Evolutionary conservation across 1,284 basidiomycete species (phyloP), one percentile per base, ranked within the genome.

Genomic region (Marasmius sp.): DNA sequence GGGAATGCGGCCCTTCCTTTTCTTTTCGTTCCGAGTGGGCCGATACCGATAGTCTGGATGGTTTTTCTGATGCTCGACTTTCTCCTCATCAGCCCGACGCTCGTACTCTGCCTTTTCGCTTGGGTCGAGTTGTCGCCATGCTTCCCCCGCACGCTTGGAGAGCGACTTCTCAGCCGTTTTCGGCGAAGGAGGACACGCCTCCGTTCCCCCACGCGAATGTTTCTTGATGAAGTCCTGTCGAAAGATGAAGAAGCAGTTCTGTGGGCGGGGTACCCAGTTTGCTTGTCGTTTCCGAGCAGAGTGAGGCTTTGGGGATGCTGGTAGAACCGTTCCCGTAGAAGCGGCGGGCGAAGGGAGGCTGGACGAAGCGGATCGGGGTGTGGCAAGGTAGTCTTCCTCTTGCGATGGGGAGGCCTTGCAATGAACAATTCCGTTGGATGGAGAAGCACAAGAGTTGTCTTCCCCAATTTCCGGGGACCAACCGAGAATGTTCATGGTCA

Each of bases 201-300:
- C 71, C 50, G 74, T 75, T 2, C 74, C 73, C 59, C 72, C 67
- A 43, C 71, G 73, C 16, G 74, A 70, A 61, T 81, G 74, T 39
- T 70, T 67, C 37, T 70, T 72, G 37, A 81, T 82, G 67, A 87
- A 93, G 67, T 93, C 86, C 66, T 89, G 89, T 34, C 94, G 87
- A 75, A 94, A 96, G 65, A 95, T 84, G 72, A 96, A 94, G 77
- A 95, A 96, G 34, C 92, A 86, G 71, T 96, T 96, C 7, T 89
- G 84, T 1, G 94, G 94, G 9, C 94, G 87, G 50, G 92, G 90
- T 63, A 94, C 85, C 80, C 91, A 92, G 27, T 79, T 79, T 0
- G 88, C 80, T 66, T 87, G 73, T 69, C 58, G 75, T 70, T 62
- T 65, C 49, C 53, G 58, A 7, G 56, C 16, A 14, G 51, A 43